A percentile compares a stretch with the other conserved stretches of the same genome.
phyloP scores from a whole-genome alignment of 441 rosid species.

The Caryocar brasiliense region DNA sequence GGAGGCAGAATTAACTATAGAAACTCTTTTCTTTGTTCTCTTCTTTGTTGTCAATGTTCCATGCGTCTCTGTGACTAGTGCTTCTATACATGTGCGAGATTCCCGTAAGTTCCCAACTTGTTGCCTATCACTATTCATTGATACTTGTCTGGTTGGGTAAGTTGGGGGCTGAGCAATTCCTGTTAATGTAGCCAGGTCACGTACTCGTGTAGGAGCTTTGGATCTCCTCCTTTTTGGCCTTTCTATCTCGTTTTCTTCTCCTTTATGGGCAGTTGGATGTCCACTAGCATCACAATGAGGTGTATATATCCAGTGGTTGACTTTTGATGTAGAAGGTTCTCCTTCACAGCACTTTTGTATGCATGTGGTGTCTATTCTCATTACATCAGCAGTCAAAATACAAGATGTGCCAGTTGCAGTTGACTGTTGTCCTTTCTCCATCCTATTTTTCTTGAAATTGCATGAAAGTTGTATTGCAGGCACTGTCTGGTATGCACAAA shows the following conservation, averaged over 20 bases:
- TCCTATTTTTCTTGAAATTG: conserved; percentile 37
- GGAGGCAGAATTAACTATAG: conserved; percentile 20
- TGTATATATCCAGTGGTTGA: conserved; percentile 14
- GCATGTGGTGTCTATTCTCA: conserved; percentile 10
- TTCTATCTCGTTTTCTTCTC: conserved; percentile 21
- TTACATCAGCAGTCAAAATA: conserved; percentile 13
- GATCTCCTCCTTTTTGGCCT: conserved; percentile 45
- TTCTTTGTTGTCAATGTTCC: conserved; percentile 39
- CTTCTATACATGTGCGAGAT: conserved; percentile 24
- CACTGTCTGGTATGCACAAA: conserved; percentile 24
- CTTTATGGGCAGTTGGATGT: conserved; percentile 17
- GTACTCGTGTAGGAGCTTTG: conserved; percentile 32
- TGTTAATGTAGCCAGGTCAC: conserved; percentile 36
- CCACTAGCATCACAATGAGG: conserved; percentile 8
- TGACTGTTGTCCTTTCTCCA: conserved; percentile 32
- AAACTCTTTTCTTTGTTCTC: conserved; percentile 30
- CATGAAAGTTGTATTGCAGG: conserved; percentile 22
- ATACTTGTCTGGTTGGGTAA: conserved; percentile 16
- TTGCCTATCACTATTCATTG: conserved; percentile 12
- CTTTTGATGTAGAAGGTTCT: conserved; percentile 13
- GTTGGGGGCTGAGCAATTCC: conserved; percentile 17
- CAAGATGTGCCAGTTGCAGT: conserved; percentile 29
- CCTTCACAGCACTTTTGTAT: conserved; percentile 1
- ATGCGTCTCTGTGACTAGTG: conserved; percentile 25
- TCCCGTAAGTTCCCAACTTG: conserved; percentile 12